phyloP scores from a whole-genome alignment of 495 filamentous ascomycete species.

The Hypoxylon lienhwacheense region DNA sequence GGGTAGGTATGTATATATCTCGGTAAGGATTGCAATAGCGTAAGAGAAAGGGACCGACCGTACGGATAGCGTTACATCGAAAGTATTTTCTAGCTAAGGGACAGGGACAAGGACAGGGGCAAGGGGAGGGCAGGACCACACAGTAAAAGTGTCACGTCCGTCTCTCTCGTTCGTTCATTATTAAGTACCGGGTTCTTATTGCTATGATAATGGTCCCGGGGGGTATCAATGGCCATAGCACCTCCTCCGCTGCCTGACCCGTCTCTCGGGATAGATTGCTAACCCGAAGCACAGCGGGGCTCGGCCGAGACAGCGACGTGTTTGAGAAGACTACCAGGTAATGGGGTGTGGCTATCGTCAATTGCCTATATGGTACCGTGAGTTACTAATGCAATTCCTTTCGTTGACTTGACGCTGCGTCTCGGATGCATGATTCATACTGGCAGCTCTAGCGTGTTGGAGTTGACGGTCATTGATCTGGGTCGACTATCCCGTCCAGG shows the following conservation, averaged over 20 bases:
- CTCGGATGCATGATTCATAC: too few species aligned
- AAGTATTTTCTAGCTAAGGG: too few species aligned
- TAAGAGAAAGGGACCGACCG: too few species aligned
- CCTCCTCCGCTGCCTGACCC: neutral
- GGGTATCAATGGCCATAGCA: constrained; percentile 12
- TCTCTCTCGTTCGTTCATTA: too few species aligned
- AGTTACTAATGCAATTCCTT: too few species aligned
- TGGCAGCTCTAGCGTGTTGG: neutral
- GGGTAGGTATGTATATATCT: too few species aligned
- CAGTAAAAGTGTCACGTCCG: constrained; percentile 8
- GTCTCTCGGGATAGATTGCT: neutral
- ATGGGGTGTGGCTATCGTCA: too few species aligned
- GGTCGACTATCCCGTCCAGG: constrained; percentile 22
- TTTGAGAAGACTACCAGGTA: too few species aligned
- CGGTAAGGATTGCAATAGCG: too few species aligned
- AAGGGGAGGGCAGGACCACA: neutral
- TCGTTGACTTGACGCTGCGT: too few species aligned
- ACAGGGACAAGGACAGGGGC: constrained; percentile 7
- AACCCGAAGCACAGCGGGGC: neutral
- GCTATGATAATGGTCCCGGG: constrained; percentile 3
- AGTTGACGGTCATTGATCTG: constrained; percentile 1
- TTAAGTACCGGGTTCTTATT: neutral
- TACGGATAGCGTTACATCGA: too few species aligned
- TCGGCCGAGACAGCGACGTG: neutral
- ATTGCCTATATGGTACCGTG: too few species aligned